A percentile compares a stretch with the other conserved stretches of the same genome.
Evolutionary conservation across 768 basidiomycete species (phyloP).

Genomic region (Termitomyces sp.): DNA sequence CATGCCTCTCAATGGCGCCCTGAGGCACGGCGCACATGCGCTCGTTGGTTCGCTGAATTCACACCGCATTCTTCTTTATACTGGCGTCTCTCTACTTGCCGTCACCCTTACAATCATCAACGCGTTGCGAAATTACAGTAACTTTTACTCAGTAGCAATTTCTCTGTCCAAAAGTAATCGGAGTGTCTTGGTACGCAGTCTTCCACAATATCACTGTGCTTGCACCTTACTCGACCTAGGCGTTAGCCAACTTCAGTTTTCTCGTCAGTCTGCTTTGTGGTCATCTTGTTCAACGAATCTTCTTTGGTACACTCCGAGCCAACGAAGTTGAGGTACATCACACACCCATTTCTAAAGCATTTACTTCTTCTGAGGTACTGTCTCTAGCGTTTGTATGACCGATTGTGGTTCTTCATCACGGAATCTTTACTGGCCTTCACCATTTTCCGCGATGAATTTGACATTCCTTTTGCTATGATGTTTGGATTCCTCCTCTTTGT

Average conservation of each 20-base stretch:
- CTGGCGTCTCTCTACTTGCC: constrained; percentile 57
- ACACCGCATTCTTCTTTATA: constrained; percentile 67
- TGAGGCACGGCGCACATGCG: constrained; percentile 47
- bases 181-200: constrained; percentile 72
- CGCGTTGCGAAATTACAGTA: constrained; percentile 77
- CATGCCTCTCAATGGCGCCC: constrained; percentile 46
- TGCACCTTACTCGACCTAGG: constrained; percentile 35
- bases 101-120: constrained; percentile 71
- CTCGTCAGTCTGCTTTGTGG: constrained; percentile 72
- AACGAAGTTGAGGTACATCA: constrained; percentile 84
- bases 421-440: constrained; percentile 95
- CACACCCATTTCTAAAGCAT: background rate
- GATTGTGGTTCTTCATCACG: constrained; percentile 96
- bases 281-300: constrained; percentile 74
- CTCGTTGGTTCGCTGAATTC: constrained; percentile 46
- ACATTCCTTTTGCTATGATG: constrained; percentile 88
- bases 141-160: constrained; percentile 93
- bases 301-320: constrained; percentile 85
- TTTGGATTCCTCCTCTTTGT: constrained; percentile 92
- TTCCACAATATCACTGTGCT: background rate
- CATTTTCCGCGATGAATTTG: constrained; percentile 95
- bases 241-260: constrained; percentile 86
- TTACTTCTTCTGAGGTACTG: background rate
- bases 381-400: constrained; percentile 84
- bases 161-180: constrained; percentile 90